Conservation (phyloP, 2,329 filamentous ascomycete genomes). For the Cercospora berteroae region DNA sequence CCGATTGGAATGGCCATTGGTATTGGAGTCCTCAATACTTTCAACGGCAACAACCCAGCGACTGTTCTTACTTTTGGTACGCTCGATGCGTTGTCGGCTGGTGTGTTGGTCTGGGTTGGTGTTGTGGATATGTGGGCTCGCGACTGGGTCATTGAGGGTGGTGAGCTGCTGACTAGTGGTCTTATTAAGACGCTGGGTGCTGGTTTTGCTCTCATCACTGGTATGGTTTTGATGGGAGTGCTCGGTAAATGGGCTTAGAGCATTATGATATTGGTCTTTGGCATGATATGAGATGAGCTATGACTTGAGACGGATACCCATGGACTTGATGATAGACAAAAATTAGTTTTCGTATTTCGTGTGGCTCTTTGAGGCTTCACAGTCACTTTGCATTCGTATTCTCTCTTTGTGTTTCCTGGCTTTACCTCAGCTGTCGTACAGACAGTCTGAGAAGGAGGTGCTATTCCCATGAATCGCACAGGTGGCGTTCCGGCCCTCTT, state of each 20-base stretch:
- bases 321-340: not conserved
- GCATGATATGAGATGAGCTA: conserved; percentile 1
- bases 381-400: not conserved
- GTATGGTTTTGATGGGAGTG: conserved; percentile 24
- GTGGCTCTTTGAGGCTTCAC: not conserved
- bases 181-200: conserved; percentile 19
- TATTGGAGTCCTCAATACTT: conserved; percentile 65
- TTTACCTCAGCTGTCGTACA: not conserved
- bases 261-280: not conserved
- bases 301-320: conserved; percentile 5
- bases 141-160: conserved; percentile 60
- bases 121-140: conserved; percentile 76
- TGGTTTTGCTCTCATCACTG: conserved; percentile 12
- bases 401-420: not conserved
- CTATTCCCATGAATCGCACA: not conserved
- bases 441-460: not conserved
- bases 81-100: conserved; percentile 69
- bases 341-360: not conserved
- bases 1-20: conserved; percentile 80
- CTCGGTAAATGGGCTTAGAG: conserved; percentile 32
- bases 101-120: conserved; percentile 76
- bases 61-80: conserved; percentile 72
- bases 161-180: conserved; percentile 20
- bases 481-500: not conserved
- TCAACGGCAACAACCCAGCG: conserved; percentile 69